Evolutionary conservation across 1,139 yeast genomes (phyloP).

Genomic region (Spencermartinsiella ligniputridi): DNA sequence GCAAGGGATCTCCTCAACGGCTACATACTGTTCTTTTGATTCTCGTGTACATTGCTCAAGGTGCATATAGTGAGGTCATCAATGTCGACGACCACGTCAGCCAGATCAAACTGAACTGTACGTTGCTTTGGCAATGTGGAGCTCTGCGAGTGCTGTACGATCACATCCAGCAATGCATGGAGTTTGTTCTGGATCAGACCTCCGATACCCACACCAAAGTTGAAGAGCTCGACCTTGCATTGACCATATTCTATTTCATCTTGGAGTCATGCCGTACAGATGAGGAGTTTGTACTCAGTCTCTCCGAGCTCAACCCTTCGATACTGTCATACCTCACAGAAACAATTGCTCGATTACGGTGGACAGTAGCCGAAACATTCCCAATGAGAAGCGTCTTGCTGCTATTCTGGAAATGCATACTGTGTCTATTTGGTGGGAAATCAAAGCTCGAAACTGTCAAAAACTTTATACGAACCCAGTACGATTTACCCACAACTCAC

Average conservation of each 20-base stretch:
- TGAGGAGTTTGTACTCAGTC: conserved; percentile 24
- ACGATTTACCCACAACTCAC: conserved; percentile 38
- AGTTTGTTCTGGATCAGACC: neutral
- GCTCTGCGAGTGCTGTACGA: conserved; percentile 21
- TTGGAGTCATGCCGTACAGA: conserved; percentile 34
- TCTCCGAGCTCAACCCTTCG: conserved; percentile 33
- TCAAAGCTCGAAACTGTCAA: conserved; percentile 45
- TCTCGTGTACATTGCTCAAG: conserved; percentile 39
- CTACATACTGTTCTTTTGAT: conserved; percentile 13
- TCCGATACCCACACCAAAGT: neutral
- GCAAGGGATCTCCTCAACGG: conserved; percentile 1
- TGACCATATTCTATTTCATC: conserved; percentile 55
- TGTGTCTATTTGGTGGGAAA: conserved; percentile 63
- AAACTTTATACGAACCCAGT: conserved; percentile 42
- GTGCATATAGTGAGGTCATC: conserved; percentile 37
- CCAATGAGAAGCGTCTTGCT: conserved; percentile 46
- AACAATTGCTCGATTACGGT: conserved; percentile 64
- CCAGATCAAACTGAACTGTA: conserved; percentile 32
- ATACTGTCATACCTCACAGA: conserved; percentile 45
- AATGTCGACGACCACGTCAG: conserved; percentile 38
- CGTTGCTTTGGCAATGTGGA: conserved; percentile 22
- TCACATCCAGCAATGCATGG: neutral
- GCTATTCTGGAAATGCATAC: conserved; percentile 54
- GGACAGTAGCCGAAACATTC: conserved; percentile 36
- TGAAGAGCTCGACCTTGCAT: conserved; percentile 35